phyloP scores from a whole-genome alignment of 2,329 filamentous ascomycete species.

The Westerdykella sp. region DNA sequence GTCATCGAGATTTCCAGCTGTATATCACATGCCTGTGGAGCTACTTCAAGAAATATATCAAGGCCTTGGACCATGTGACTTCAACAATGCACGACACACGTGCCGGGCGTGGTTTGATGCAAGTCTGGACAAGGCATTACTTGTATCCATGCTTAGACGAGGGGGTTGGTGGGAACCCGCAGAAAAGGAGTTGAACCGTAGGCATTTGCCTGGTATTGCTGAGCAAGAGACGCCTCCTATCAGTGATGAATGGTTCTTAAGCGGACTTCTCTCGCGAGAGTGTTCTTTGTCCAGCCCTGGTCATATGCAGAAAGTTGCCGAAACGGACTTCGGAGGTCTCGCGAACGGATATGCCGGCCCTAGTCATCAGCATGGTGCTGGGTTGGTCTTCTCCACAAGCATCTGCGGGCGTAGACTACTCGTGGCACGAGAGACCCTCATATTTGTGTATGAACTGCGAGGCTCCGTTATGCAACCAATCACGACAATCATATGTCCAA shows the following conservation, averaged over 20 bases:
- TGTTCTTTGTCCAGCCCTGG: slow-evolving; percentile 44
- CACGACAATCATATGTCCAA: slow-evolving; percentile 52
- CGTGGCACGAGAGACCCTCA: slow-evolving; percentile 47
- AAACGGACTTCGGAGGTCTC: slow-evolving; percentile 25
- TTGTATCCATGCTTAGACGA: slow-evolving; percentile 50
- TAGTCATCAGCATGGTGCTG: slow-evolving; percentile 9
- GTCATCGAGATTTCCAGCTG: too few species aligned
- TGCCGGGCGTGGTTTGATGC: slow-evolving; percentile 56
- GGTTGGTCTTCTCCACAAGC: slow-evolving; percentile 48
- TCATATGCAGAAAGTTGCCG: too few species aligned
- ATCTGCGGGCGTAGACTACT: slow-evolving; percentile 55
- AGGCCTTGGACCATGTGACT: slow-evolving; percentile 45
- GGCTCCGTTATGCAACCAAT: slow-evolving; percentile 40
- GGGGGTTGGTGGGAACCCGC: slow-evolving; percentile 47
- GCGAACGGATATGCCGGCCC: slow-evolving; percentile 16
- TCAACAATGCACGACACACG: slow-evolving; percentile 55
- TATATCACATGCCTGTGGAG: too few species aligned
- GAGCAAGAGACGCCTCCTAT: too few species aligned
- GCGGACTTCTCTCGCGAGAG: slow-evolving; percentile 45
- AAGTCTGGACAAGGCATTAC: slow-evolving; percentile 48
- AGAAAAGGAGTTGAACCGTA: slow-evolving; percentile 4
- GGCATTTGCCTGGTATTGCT: too few species aligned
- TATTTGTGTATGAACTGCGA: slow-evolving; percentile 52
- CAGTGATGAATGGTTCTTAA: slow-evolving; percentile 38
- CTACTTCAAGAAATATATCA: slow-evolving; percentile 44